These are phyloP conservation scores for Lentinus polychrous DNA, from an alignment of 1,284 basidiomycete species.

Conservation along the genomic window DNA sequence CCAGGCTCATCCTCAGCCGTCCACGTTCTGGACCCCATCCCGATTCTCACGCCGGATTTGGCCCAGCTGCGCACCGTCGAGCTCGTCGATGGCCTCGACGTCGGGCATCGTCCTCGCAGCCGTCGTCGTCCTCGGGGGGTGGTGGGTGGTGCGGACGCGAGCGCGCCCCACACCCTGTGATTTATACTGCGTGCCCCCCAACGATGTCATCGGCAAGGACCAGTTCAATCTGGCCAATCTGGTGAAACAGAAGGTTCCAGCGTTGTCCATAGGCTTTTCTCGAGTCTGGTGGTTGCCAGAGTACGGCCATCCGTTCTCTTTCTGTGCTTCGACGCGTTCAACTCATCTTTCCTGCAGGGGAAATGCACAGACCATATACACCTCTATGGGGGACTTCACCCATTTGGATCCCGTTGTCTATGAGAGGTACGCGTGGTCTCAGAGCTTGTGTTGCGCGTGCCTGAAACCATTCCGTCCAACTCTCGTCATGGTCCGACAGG, in stretches of 20 bases:
- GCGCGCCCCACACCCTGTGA: background rate
- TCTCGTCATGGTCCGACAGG: conserved; percentile 7
- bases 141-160: background rate
- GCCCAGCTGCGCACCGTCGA: background rate
- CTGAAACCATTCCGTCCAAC: background rate
- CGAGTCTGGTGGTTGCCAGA: conserved; percentile 21
- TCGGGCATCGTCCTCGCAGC: background rate
- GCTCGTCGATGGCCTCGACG: background rate
- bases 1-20: background rate
- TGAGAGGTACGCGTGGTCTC: conserved; percentile 20
- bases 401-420: conserved; percentile 20
- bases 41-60: background rate
- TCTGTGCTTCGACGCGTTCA: background rate
- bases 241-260: conserved; percentile 15
- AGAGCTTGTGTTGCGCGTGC: background rate
- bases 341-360: conserved; percentile 12
- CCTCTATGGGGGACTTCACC: conserved; percentile 19
- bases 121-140: background rate
- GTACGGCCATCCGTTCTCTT: conserved; percentile 11
- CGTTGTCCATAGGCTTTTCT: conserved; percentile 16
- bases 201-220: background rate
- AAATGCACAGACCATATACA: conserved; percentile 21
- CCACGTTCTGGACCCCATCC: background rate
- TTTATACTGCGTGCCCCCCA: background rate
- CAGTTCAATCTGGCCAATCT: conserved; percentile 12